Conservation (phyloP, 2,329 filamentous ascomycete species). For the Venturia asperata region DNA sequence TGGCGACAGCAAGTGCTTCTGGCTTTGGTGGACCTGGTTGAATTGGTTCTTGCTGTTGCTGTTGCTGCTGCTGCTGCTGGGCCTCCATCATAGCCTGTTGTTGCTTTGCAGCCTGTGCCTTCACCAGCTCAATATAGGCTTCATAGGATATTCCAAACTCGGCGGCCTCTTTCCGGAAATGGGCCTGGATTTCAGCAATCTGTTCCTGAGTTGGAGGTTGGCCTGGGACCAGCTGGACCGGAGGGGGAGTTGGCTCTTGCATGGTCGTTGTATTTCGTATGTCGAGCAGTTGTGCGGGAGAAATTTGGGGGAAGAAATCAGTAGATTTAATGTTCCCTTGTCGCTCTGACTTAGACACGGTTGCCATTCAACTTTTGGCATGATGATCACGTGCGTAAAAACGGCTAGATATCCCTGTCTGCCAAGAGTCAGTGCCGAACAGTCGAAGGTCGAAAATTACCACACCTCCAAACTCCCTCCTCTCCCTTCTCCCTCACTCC, state of each 20-base stretch:
- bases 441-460: not conserved
- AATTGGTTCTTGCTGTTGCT: conserved; percentile 54
- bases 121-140: conserved; percentile 61
- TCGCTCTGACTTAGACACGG: not conserved
- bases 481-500: not conserved
- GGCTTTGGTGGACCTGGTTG: conserved; percentile 77
- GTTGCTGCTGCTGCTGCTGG: conserved; percentile 31
- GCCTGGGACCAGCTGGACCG: conserved; percentile 28
- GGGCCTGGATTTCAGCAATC: conserved; percentile 73
- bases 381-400: not conserved
- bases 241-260: conserved; percentile 24
- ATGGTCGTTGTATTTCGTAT: conserved; percentile 13
- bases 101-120: conserved; percentile 49
- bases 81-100: conserved; percentile 42
- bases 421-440: not conserved
- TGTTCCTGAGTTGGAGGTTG: conserved; percentile 71
- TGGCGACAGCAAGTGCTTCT: conserved; percentile 78
- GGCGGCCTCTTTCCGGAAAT: conserved; percentile 73
- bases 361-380: not conserved
- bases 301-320: conserved; percentile 2
- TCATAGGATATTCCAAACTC: conserved; percentile 79
- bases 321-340: not conserved
- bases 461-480: not conserved
- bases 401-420: not conserved
- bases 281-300: not conserved